Conservation (phyloP, 805 yeast genomes). For the Starmerella etchellsii region DNA sequence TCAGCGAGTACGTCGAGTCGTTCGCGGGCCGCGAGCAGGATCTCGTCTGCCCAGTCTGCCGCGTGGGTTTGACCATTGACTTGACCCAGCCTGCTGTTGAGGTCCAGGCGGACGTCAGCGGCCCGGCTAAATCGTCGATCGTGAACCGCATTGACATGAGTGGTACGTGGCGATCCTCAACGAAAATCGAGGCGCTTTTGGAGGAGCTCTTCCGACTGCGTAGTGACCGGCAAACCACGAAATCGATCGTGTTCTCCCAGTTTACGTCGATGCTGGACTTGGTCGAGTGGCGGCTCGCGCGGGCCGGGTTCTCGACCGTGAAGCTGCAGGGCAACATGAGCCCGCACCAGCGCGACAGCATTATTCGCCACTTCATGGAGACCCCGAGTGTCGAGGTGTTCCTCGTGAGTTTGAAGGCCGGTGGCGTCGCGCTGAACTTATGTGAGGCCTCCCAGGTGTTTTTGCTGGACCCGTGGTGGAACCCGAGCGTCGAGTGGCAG, state of each 20-base stretch:
- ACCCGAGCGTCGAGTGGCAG: slow-evolving; percentile 97
- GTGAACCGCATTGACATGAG: slow-evolving; percentile 73
- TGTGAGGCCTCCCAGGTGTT: slow-evolving; percentile 97
- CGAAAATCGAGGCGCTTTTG: slow-evolving; percentile 90
- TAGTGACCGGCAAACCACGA: slow-evolving; percentile 77
- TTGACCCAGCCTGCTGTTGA: slow-evolving; percentile 67
- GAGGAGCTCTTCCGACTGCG: slow-evolving; percentile 82
- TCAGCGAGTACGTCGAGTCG: slow-evolving; percentile 78
- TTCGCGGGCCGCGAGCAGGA: slow-evolving; percentile 42
- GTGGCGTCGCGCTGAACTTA: slow-evolving; percentile 93
- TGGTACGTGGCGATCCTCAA: slow-evolving; percentile 86
- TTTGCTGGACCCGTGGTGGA: slow-evolving; percentile 98
- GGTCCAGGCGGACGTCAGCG: slow-evolving; percentile 29
- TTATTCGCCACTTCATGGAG: slow-evolving; percentile 84
- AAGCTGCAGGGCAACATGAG: slow-evolving; percentile 95
- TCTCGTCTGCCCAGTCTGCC: slow-evolving; percentile 91
- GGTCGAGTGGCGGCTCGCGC: slow-evolving; percentile 85
- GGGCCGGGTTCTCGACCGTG: slow-evolving; percentile 92
- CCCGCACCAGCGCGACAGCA: slow-evolving; percentile 85
- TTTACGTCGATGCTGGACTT: slow-evolving; percentile 93
- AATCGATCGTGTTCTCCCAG: slow-evolving; percentile 93
- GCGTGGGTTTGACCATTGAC: slow-evolving; percentile 82
- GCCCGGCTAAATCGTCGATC: slow-evolving; percentile 44
- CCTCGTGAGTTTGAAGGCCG: slow-evolving; percentile 89
- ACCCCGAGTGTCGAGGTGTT: slow-evolving; percentile 87